Evolutionary conservation across 2,329 filamentous ascomycete genomes (phyloP).

Genomic region (Fusarium xyrophilum): DNA sequence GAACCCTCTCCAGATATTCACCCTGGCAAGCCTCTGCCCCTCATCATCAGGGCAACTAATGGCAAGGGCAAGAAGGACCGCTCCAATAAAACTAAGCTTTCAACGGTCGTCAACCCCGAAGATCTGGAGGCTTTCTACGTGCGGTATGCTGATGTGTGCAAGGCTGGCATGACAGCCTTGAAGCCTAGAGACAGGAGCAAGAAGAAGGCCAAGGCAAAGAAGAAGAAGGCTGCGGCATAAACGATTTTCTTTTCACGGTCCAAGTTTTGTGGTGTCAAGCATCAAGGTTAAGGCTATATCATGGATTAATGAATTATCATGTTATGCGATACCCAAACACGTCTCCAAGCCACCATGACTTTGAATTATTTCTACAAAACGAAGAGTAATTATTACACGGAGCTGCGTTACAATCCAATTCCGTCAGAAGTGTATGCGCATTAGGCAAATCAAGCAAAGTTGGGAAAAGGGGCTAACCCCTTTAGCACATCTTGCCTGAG

Average conservation of each 20-base stretch:
- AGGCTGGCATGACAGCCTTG: slow-evolving; percentile 83
- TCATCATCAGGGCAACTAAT: slow-evolving; percentile 86
- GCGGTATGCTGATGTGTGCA: slow-evolving; percentile 89
- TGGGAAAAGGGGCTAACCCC: neutral
- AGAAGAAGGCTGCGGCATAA: slow-evolving; percentile 59
- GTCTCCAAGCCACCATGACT: slow-evolving; percentile 7
- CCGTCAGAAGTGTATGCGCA: neutral
- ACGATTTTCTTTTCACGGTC: neutral
- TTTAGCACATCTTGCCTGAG: slow-evolving; percentile 27
- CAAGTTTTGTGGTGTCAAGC: neutral
- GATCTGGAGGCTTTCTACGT: slow-evolving; percentile 82
- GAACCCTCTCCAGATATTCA: slow-evolving; percentile 67
- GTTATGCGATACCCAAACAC: slow-evolving; percentile 3
- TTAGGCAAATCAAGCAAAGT: neutral
- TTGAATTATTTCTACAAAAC: slow-evolving; percentile 3
- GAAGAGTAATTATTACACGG: neutral
- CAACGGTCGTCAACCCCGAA: slow-evolving; percentile 79
- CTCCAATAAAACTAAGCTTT: slow-evolving; percentile 72
- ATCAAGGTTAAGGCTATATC: slow-evolving; percentile 4
- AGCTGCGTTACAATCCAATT: neutral
- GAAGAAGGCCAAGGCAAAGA: slow-evolving; percentile 80
- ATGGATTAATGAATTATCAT: slow-evolving; percentile 34
- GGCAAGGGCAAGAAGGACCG: slow-evolving; percentile 70
- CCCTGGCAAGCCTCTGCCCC: slow-evolving; percentile 66
- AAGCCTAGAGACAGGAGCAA: slow-evolving; percentile 95